Base-by-base conservation (phyloP, 805 yeast genomes). In the Blastobotrys americana region DNA sequence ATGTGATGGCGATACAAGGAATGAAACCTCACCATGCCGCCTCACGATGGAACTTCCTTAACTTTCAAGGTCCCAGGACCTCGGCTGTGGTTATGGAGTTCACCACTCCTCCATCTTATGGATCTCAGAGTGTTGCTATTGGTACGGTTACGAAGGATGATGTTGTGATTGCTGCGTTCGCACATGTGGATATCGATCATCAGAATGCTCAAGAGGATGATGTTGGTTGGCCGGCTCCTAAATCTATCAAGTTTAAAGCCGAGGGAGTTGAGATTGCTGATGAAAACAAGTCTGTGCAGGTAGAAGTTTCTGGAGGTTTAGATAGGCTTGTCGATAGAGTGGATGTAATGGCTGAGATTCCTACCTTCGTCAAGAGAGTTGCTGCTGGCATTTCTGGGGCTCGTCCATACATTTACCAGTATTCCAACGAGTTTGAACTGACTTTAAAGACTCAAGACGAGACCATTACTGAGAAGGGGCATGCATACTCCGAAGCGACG, bases 11-110 rank as follows among this genome's bases (percentile, higher is more conserved):
- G 4, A 69, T 87, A 55, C 98, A 93, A 70, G 97, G 97, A 50
- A 89, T 93, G 97, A 93, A 93, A 66, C 98, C 98, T 5, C 97
- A 93, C 66, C 98, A 93, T 67, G 96, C 97, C 28, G 98, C 98
- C 45, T 86, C 95, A 49, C 68, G 87, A 18, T 93, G 98, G 98
- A 93, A 90, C 67, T 93, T 93, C 63, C 67, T 85, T 50, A 83
- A 86, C 66, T 90, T 84, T 74, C 96, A 86, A 61, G 82, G 93
- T 16, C 74, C 78, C 42, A 69, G 78, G 34, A 71, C 74, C 55
- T 72, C 90, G 28, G 95, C 85, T 8, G 80, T 88, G 15, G 75
- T 84, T 53, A 93, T 93, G 96, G 97, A 93, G 66, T 93, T 86
- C 70, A 84, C 89, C 37, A 93, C 98, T 5, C 98, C 98, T 22